Evolutionary conservation across 2,329 filamentous ascomycete species (phyloP), one percentile per base, ranked within the genome.

Genomic region (Hypoxylon sp.): DNA sequence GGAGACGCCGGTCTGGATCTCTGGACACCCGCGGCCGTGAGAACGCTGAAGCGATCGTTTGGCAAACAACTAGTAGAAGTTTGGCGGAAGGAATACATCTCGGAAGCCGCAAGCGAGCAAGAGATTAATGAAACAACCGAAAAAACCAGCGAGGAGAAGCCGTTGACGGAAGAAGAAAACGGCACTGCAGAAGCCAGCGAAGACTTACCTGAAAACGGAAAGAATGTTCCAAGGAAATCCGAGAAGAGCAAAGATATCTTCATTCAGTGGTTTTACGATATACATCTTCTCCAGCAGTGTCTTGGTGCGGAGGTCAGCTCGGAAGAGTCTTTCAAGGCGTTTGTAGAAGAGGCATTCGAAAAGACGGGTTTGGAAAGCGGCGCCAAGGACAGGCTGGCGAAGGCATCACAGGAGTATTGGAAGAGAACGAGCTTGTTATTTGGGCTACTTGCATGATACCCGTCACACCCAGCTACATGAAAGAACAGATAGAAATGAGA

Each of bases 341-440:
- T 91, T 17, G 79, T 82, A 55, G 77, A 81, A 15, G 79, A 78
- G 5, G 68, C 87, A 1, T 79, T 80, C 34, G 70, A 78, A 37
- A 81, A 78, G 41, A 79, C 80, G 1, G 83, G 81, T 1, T 71
- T 89, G 6, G 83, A 84, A 0, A 74, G 84, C 3, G 81, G 84
- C 26, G 76, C 81, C 10, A 79, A 79, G 15, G 77, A 83, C 46
- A 86, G 86, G 65, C 76, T 96, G 37, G 77, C 74, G 68, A 91
- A 89, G 76, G 80, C 83, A 15, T 87, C 92, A 5, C 81, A 84
- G 47, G 92, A 94, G 53, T 96, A 95, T 76, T 95, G 92, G 88
- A 92, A 90, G 80, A 87, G 91, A 72, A 95, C 91, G 10, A 89
- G 86, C 75, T 77, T 97, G 66, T 77, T 97, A 24, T 97, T 97